phyloP scores from a whole-genome alignment of 495 filamentous ascomycete species.

The Neurospora intermedia region DNA sequence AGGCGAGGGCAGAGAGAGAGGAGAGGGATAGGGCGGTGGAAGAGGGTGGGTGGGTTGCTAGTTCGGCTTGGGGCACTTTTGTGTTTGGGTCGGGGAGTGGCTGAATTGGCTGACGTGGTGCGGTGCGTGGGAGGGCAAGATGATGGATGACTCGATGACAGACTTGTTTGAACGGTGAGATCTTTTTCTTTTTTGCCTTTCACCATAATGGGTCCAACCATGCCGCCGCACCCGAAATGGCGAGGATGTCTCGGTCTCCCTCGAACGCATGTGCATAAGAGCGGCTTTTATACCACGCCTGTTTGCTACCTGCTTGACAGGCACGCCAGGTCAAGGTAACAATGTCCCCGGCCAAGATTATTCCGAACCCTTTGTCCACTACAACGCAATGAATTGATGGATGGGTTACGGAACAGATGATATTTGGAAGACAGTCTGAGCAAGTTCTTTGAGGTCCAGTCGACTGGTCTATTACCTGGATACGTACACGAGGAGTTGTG shows the following conservation, averaged over 20 bases:
- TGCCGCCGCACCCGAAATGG: neutral
- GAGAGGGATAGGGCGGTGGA: constrained; percentile 12
- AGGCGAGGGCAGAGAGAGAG: constrained; percentile 13
- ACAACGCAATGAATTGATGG: neutral
- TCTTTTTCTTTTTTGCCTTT: neutral
- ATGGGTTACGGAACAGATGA: neutral
- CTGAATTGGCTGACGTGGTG: neutral
- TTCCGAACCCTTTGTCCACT: neutral
- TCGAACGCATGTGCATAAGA: neutral
- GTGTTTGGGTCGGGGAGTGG: constrained; percentile 4
- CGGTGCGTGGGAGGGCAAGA: neutral
- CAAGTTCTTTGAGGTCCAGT: neutral
- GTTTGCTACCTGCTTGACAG: neutral
- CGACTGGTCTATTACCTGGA: too few relatives aligned
- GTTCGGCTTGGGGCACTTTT: constrained; percentile 19
- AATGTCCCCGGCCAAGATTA: neutral
- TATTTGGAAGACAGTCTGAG: neutral
- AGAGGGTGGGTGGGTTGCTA: constrained; percentile 15
- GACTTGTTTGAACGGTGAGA: neutral
- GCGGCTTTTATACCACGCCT: neutral
- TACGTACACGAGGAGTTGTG: neutral
- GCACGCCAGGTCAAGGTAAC: neutral
- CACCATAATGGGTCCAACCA: neutral
- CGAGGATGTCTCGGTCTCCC: neutral
- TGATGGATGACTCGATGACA: neutral